phyloP scores from a whole-genome alignment of 306 rosid species.

The peach (Prunus persica) region DNA sequence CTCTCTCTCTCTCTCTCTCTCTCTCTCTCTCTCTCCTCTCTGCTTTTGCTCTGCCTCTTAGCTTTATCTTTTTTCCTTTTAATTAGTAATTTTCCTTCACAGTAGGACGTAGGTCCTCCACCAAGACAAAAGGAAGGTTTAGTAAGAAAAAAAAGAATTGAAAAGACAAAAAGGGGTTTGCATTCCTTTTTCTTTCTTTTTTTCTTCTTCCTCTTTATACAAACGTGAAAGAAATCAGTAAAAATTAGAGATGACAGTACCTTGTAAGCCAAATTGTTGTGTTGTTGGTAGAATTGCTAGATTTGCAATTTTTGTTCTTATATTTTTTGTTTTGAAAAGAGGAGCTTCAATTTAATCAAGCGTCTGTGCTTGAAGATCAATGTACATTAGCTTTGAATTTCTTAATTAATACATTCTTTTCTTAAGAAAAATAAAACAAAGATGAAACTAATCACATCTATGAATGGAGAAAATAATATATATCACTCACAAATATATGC shows the following conservation, averaged over 20 bases:
- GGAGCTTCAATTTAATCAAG: not conserved
- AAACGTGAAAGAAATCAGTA: not conserved
- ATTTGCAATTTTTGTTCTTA: no score
- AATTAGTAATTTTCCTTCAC: constrained; percentile 44
- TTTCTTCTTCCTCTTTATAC: not conserved
- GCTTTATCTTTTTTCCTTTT: constrained; percentile 26
- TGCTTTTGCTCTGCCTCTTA: constrained; percentile 44
- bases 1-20: constrained; percentile 29
- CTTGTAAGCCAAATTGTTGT: no score
- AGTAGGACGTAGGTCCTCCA: constrained; percentile 49
- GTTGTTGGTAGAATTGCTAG: no score
- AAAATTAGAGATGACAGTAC: not conserved
- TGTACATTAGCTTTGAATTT: not conserved
- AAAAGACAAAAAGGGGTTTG: constrained; percentile 15
- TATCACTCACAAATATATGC: no score
- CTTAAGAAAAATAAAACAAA: not conserved
- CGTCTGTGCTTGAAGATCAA: not conserved
- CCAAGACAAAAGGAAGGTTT: constrained; percentile 52
- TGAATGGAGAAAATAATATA: no score
- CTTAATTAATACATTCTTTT: not conserved
- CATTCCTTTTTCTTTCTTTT: not conserved
- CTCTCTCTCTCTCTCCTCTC: constrained; percentile 26
- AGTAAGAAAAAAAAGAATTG: not conserved
- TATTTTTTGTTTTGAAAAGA: no score
- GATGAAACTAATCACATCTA: no score